Base-by-base conservation (phyloP, 2,329 filamentous ascomycete species). In the Microdochium trichocladiopsis region DNA sequence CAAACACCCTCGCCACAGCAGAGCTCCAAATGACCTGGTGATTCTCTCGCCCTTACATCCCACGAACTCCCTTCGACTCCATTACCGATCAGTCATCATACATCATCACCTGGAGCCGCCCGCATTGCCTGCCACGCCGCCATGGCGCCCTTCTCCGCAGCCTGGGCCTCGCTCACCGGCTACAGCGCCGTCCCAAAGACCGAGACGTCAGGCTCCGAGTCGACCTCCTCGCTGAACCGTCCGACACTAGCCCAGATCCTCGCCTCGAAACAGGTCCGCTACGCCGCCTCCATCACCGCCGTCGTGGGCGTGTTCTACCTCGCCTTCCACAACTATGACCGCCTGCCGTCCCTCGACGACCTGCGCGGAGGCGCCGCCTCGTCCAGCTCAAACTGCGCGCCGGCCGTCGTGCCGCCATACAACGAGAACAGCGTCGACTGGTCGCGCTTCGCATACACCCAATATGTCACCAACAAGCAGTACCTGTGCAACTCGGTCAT, bases 401-500 rank as follows among this genome's bases (percentile, higher is more conserved):
- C 58, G 14, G 59, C 61, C 5, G 56, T 58, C 24, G 52, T 61
- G 5, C 61, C 61, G 18, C 25, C 58, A 1, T 55, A 56, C 51
- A 58, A 63, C n/a, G 55, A 52, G 18, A 50, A 53, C 12, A 56
- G 64, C 6, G 56, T 71, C 24, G 62, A 76, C 58, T 76, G 73
- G 73, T 67, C 65, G 2, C 63, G 61, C 48, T 77, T 71, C 50
- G 76, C 76, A 1, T 78, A 79, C 54, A 69, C 70, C 1, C 73
- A 76, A 57, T 79, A 79, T 61, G 75, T 71, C 33, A 79, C 76
- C 1, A 64, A 71, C n/a, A 63, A 65, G 31, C 68, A 69, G 0
- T 75, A 77, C 52, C 63, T 79, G 2, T 79, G 76, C 57, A 78
- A 77, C 58, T 72, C 75, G 0, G 64, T 78, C 47, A 76, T 79